Conservation (phyloP, 2,329 filamentous ascomycete species). For the Sporothrix mexicana region DNA sequence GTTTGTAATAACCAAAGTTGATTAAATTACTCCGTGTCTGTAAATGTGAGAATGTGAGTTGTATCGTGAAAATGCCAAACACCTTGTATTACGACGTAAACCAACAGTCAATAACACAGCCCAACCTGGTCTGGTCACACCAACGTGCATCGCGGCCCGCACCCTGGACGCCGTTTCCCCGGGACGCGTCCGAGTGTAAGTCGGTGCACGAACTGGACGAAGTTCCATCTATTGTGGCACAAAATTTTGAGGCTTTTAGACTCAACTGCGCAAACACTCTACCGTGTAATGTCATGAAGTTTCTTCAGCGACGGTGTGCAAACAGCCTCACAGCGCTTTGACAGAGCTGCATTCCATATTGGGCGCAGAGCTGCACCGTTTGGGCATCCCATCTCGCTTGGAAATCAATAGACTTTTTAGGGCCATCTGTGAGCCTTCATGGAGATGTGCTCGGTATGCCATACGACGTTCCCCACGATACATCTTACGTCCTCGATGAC, state of each 20-base stretch:
- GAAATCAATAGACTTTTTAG: background rate
- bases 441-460: background rate
- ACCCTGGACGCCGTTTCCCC: background rate
- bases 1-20: conserved; percentile 5
- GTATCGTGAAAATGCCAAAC: background rate
- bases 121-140: background rate
- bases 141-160: conserved; percentile 14
- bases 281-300: too few species aligned
- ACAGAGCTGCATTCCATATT: background rate
- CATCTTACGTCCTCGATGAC: background rate
- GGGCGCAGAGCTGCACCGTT: background rate
- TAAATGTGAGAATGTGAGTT: background rate
- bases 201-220: background rate
- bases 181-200: background rate
- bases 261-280: too few species aligned
- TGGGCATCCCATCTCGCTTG: background rate
- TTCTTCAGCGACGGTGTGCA: too few species aligned
- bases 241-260: background rate
- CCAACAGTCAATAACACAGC: background rate
- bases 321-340: background rate
- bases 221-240: background rate
- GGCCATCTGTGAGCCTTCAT: background rate
- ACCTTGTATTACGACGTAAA: background rate
- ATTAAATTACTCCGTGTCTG: background rate
- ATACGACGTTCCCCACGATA: conserved; percentile 2